Base-by-base conservation (phyloP, 2,329 filamentous ascomycete genomes). In the Pseudopyrenochaeta lycopersici region DNA sequence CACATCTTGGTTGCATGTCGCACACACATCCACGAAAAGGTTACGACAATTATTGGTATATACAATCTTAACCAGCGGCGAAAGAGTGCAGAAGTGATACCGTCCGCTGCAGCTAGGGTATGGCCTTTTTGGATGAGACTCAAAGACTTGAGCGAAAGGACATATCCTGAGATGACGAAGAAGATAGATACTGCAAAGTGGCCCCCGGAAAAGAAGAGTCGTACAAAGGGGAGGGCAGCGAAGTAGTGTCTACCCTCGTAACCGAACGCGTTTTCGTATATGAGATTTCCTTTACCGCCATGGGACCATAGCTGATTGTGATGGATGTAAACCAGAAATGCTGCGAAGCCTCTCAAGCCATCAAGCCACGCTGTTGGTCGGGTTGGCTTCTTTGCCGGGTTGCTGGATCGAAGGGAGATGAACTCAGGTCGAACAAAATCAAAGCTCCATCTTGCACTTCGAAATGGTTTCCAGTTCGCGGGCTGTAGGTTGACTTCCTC, bases 291-390 rank as follows among this genome's bases (percentile, higher is more conserved):
- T 81, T 32, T 83, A 80, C 56, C 79, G 17, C 61, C 63, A 38
- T 74, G 71, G 7, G 89, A 7, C 79, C 79, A 75, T 56, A 68
- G 23, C 69, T 72, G 51, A 68, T 76, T 70, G 86, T 87, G 39
- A 47, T 87, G 84, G 60, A 82, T 78, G 70, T 89, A 90, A 12
- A 90, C 88, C 23, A 89, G 68, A 27, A 90, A 79, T 2, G 88
- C 86, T 4, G 87, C 87, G 56, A 90, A 88, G 3, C 88, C 88
- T 66, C 88, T 78, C 12, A 90, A 76, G 12, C 88, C 88, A 61
- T 90, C 88, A 17, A 88, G 78, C 71, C 71, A 75, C 6, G 72
- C 70, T 43, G 72, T 75, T 43, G 55, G 62, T 42, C 70, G 56
- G 3, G 64, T 35, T 18, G 59, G 48, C 14, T 66, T 65, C 23